Evolutionary conservation across 805 yeast species (phyloP).

Genomic region (Saccharomycopsis amapae): DNA sequence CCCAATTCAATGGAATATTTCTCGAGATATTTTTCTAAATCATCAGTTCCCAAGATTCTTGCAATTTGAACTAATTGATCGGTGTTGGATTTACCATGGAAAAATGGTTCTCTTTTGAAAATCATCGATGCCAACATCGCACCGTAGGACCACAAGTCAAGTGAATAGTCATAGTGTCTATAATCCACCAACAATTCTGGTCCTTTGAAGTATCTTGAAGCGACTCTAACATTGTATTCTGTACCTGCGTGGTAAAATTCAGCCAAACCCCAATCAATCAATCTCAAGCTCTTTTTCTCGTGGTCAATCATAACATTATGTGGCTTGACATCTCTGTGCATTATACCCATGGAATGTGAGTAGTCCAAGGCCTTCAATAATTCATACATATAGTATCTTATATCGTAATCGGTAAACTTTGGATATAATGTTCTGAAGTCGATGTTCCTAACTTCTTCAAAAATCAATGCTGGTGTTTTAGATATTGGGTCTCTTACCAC

Average conservation of each 20-base stretch:
- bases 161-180: slow-evolving; percentile 78
- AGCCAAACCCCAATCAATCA: slow-evolving; percentile 94
- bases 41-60: slow-evolving; percentile 79
- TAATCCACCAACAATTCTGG: slow-evolving; percentile 82
- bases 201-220: slow-evolving; percentile 86
- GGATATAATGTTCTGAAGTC: slow-evolving; percentile 87
- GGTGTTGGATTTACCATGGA: slow-evolving; percentile 85
- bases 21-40: slow-evolving; percentile 53
- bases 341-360: slow-evolving; percentile 89
- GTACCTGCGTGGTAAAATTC: slow-evolving; percentile 88
- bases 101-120: slow-evolving; percentile 84
- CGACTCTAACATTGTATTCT: slow-evolving; percentile 87
- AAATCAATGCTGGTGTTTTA: slow-evolving; percentile 82
- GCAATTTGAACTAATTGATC: slow-evolving; percentile 91
- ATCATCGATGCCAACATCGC: slow-evolving; percentile 87
- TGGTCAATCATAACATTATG: slow-evolving; percentile 94
- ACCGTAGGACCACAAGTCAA: slow-evolving; percentile 88
- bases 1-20: slow-evolving; percentile 67
- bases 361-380: slow-evolving; percentile 76
- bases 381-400: slow-evolving; percentile 78
- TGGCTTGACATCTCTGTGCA: slow-evolving; percentile 92
- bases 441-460: slow-evolving; percentile 75
- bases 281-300: slow-evolving; percentile 47
- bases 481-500: slow-evolving; percentile 82
- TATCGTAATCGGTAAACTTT: slow-evolving; percentile 64